Conservation (phyloP, 1,139 yeast species). For the Scheffersomyces lignicola region DNA sequence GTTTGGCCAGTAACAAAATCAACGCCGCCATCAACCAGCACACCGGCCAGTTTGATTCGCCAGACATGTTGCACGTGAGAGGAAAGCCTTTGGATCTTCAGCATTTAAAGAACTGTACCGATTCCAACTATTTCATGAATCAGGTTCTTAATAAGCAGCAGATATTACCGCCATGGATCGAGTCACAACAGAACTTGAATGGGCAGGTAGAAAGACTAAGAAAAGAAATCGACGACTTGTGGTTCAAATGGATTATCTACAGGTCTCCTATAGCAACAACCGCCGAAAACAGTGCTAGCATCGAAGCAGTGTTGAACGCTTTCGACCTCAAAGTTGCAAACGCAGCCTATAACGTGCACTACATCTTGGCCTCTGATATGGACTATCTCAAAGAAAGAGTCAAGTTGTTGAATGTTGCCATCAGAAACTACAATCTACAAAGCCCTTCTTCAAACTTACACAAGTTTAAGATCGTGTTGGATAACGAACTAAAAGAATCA, state of each 20-base stretch:
- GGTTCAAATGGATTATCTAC: constrained; percentile 41
- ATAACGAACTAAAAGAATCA: constrained; percentile 47
- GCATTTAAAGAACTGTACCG: constrained; percentile 60
- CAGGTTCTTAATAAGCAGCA: constrained; percentile 72
- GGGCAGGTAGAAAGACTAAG: constrained; percentile 48
- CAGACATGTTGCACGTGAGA: constrained; percentile 48
- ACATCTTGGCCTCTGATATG: constrained; percentile 13
- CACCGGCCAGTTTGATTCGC: constrained; percentile 63
- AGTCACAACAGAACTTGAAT: constrained; percentile 65
- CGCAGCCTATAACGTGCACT: constrained; percentile 2
- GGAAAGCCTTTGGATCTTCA: constrained; percentile 59
- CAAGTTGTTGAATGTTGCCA: constrained; percentile 51
- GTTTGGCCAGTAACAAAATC: constrained; percentile 72
- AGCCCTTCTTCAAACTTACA: constrained; percentile 73
- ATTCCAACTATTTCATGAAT: constrained; percentile 44
- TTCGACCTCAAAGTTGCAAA: constrained; percentile 8
- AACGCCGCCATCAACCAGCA: constrained; percentile 65
- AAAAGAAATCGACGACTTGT: constrained; percentile 38
- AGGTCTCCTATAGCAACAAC: constrained; percentile 14
- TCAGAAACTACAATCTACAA: constrained; percentile 76
- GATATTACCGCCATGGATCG: constrained; percentile 87
- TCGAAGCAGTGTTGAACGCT: constrained; percentile 12
- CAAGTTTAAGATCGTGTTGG: constrained; percentile 51
- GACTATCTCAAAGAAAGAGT: constrained; percentile 46
- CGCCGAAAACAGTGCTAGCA: constrained; percentile 17